Conservation (phyloP, 192 early-diverging fungal species). For the Coemansia sp. region DNA sequence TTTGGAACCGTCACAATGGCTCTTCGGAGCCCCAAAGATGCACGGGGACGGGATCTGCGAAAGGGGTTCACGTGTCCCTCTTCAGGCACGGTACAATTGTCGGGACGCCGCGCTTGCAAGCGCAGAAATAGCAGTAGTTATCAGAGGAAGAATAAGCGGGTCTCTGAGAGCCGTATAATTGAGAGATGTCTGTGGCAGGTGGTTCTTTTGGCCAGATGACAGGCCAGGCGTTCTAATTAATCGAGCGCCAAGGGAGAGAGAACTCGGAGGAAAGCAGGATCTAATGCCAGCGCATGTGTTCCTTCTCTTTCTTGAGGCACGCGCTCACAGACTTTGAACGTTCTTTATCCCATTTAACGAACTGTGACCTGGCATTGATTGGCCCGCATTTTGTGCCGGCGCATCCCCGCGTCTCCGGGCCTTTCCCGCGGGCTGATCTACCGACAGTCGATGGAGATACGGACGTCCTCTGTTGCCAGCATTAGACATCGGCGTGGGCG, state of each 20-base stretch:
- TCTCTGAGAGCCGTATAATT: not conserved
- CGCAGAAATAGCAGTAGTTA: not conserved
- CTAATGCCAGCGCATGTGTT: not conserved
- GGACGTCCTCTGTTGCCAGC: too few species aligned
- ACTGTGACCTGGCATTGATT: not conserved
- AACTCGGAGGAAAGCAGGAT: not conserved
- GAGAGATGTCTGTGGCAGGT: not conserved
- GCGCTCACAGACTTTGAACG: not conserved
- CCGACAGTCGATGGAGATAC: not conserved
- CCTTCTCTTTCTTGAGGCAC: not conserved
- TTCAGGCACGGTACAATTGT: not conserved
- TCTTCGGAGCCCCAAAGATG: not conserved
- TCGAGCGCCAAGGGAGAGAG: not conserved
- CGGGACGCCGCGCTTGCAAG: constrained; percentile 8
- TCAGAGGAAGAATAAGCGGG: not conserved
- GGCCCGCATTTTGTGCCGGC: not conserved
- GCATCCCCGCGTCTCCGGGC: not conserved
- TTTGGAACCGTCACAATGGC: too few species aligned
- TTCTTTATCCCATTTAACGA: too few species aligned
- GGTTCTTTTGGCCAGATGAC: not conserved
- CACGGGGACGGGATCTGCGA: not conserved
- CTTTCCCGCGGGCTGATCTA: not conserved
- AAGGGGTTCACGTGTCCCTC: not conserved
- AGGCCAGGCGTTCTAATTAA: not conserved
- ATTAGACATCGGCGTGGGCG: not conserved